Evolutionary conservation across 2,329 filamentous ascomycete species (phyloP).

Genomic region (Aquanectria penicillioides): DNA sequence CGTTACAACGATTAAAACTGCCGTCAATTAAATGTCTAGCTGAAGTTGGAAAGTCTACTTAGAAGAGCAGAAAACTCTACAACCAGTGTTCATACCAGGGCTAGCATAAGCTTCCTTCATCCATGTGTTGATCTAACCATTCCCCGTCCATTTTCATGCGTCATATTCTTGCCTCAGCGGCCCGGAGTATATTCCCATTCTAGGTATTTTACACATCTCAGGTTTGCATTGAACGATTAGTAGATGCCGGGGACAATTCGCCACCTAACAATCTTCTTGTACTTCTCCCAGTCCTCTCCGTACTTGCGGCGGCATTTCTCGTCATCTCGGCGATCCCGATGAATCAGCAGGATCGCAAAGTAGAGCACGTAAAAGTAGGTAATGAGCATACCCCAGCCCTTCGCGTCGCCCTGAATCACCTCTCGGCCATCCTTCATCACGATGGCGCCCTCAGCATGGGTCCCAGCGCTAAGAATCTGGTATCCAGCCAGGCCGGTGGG

Average conservation of each 20-base stretch:
- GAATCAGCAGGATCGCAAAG: conserved; percentile 86
- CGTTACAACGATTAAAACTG: conserved; percentile 17
- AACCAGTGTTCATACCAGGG: not conserved
- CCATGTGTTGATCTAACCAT: not conserved
- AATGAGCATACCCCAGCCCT: conserved; percentile 85
- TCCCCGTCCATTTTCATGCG: no score
- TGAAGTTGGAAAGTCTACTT: not conserved
- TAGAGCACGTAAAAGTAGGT: conserved; percentile 97
- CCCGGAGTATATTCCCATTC: not conserved
- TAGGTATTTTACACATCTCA: not conserved
- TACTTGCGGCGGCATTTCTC: conserved; percentile 93
- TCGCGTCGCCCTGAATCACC: conserved; percentile 76
- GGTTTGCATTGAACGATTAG: conserved; percentile 50
- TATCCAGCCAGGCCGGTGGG: conserved; percentile 89
- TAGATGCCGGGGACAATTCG: conserved; percentile 89
- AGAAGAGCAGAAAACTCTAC: conserved; percentile 22
- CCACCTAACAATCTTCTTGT: conserved; percentile 83
- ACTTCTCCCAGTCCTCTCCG: conserved; percentile 89
- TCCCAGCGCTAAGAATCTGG: conserved; percentile 69
- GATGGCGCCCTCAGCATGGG: conserved; percentile 61
- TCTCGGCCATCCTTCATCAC: conserved; percentile 69
- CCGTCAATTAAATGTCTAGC: not conserved
- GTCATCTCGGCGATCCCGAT: conserved; percentile 88
- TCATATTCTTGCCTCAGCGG: not conserved
- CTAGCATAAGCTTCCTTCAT: not conserved